phyloP scores from a whole-genome alignment of 768 basidiomycete species.

The Suillus placidus region DNA sequence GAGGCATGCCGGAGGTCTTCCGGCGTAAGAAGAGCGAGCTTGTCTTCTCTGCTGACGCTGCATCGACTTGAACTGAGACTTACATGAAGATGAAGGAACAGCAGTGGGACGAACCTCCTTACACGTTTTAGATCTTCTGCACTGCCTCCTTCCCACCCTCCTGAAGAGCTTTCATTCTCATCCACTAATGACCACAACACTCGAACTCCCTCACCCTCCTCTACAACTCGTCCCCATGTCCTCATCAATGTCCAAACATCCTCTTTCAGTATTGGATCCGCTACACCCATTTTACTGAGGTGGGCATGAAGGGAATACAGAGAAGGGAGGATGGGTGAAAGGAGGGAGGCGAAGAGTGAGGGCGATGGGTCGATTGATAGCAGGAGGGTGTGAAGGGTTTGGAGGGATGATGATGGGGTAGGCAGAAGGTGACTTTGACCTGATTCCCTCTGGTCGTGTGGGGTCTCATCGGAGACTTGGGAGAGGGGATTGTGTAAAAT shows the following conservation, averaged over 20 bases:
- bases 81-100: neutral
- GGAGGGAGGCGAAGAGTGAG: conserved; percentile 55
- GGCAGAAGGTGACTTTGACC: neutral
- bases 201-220: conserved; percentile 50
- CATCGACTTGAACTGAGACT: neutral
- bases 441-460: neutral
- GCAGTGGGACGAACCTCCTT: conserved; percentile 43
- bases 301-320: conserved; percentile 67
- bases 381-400: conserved; percentile 56
- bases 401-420: conserved; percentile 45
- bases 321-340: conserved; percentile 68
- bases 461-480: conserved; percentile 6
- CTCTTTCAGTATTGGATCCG: conserved; percentile 67
- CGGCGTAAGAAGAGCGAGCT: conserved; percentile 54
- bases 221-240: conserved; percentile 77
- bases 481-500: conserved; percentile 59
- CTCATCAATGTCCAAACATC: conserved; percentile 59
- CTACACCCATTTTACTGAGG: conserved; percentile 54
- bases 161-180: neutral
- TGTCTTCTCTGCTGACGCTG: conserved; percentile 24
- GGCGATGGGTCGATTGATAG: conserved; percentile 84
- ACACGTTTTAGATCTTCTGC: conserved; percentile 52
- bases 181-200: conserved; percentile 61
- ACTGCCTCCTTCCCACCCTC: conserved; percentile 54
- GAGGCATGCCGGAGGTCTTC: conserved; percentile 45